phyloP scores from a whole-genome alignment of 108 stramenopile species.

The Cyclotella sp. region DNA sequence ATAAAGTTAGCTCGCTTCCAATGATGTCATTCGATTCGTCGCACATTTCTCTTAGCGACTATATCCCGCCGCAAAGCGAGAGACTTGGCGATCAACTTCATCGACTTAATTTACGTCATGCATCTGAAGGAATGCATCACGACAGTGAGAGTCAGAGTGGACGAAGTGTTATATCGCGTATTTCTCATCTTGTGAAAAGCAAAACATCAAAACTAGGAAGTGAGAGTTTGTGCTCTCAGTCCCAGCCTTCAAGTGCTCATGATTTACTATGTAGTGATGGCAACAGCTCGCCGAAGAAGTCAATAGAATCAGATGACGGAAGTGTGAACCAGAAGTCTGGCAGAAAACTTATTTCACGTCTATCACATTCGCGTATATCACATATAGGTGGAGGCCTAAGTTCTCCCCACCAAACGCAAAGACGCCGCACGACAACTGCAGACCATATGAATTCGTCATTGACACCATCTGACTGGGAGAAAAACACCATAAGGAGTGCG shows the following conservation, averaged over 20 bases:
- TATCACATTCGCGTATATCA: slow-evolving; percentile 9
- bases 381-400: neutral
- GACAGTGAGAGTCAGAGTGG: slow-evolving; percentile 9
- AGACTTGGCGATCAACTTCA: slow-evolving; percentile 3
- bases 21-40: neutral
- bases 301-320: slow-evolving; percentile 24
- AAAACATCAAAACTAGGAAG: neutral
- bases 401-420: neutral
- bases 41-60: neutral
- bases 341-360: slow-evolving; percentile 1
- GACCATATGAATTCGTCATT: slow-evolving; percentile 13
- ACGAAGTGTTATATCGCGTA: slow-evolving; percentile 22
- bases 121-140: neutral
- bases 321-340: neutral
- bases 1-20: slow-evolving; percentile 14
- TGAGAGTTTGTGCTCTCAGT: neutral
- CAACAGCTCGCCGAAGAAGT: slow-evolving; percentile 16
- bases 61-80: neutral
- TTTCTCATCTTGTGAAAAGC: slow-evolving; percentile 10
- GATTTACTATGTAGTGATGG: neutral
- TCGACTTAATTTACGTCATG: neutral
- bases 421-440: slow-evolving; percentile 4
- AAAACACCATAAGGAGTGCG: slow-evolving; percentile 8
- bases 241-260: neutral
- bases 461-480: slow-evolving; percentile 17